phyloP scores from a whole-genome alignment of 2,329 filamentous ascomycete genomes.

The Nemania serpens region DNA sequence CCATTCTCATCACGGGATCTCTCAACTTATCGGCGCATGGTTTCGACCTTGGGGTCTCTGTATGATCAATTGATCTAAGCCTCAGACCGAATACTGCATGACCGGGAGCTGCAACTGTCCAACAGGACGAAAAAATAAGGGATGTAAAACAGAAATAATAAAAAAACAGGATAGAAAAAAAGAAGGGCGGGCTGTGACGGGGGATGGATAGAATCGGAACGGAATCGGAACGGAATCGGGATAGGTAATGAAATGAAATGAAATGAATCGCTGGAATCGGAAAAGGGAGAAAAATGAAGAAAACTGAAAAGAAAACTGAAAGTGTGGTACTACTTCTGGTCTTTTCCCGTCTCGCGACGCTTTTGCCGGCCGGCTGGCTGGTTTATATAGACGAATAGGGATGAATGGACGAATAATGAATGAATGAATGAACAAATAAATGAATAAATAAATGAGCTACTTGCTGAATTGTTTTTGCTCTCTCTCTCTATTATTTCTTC shows the following conservation, averaged over 20 bases:
- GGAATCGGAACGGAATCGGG: neutral
- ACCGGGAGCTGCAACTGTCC: no score
- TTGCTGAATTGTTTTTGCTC: conserved; percentile 4
- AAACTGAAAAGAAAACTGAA: neutral
- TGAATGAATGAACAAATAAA: neutral
- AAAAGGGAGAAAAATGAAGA: neutral
- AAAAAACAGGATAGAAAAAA: no score
- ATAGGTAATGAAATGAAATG: neutral
- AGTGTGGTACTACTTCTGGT: neutral
- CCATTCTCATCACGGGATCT: neutral
- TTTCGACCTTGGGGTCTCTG: no score
- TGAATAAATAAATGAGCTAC: neutral
- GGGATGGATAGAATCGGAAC: neutral
- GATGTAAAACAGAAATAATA: no score
- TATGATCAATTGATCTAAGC: no score
- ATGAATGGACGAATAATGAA: neutral
- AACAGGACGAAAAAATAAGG: no score
- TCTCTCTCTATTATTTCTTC: neutral
- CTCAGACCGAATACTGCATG: no score
- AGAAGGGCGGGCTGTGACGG: no score
- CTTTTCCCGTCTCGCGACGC: conserved; percentile 13
- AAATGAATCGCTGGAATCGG: neutral
- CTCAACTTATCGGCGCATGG: neutral
- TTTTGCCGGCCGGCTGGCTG: neutral
- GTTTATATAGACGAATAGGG: neutral